Conservation (phyloP, 2,329 filamentous ascomycete species). For the Aureobasidium uvarum region DNA sequence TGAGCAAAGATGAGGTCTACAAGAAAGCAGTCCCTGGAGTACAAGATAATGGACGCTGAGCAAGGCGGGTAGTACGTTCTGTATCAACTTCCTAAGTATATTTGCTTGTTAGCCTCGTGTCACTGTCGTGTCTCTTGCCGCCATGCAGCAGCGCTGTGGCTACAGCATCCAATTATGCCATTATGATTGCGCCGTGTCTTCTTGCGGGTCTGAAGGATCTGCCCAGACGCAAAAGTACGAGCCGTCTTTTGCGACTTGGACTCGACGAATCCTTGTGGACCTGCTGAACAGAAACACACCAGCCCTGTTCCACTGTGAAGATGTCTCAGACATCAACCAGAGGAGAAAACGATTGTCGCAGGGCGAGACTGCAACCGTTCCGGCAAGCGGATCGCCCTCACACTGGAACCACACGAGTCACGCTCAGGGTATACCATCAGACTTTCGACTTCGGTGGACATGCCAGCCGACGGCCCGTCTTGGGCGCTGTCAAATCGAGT, state of each 20-base stretch:
- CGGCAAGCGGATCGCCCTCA: neutral
- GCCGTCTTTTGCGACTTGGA: neutral
- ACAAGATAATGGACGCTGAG: neutral
- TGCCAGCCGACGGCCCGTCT: slow-evolving; percentile 10
- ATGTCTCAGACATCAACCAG: slow-evolving; percentile 5
- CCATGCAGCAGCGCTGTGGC: neutral
- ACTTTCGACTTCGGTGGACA: neutral
- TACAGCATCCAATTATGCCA: slow-evolving; percentile 1
- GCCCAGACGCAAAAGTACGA: neutral
- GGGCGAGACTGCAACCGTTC: slow-evolving; percentile 13
- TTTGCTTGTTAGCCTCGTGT: slow-evolving; percentile 2
- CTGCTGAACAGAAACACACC: neutral
- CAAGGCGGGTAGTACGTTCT: neutral
- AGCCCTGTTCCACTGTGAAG: slow-evolving; percentile 5
- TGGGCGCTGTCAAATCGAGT: neutral
- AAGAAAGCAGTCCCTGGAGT: neutral
- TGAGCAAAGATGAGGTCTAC: neutral
- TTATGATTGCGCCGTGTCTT: neutral
- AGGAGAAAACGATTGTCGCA: slow-evolving; percentile 12
- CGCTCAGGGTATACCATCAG: neutral
- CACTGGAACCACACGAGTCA: slow-evolving; percentile 11
- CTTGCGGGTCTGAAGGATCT: slow-evolving; percentile 12
- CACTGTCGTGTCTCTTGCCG: slow-evolving; percentile 5
- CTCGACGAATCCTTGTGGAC: neutral
- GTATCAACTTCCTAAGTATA: neutral